phyloP scores from a whole-genome alignment of 306 rosid species.

The Dalbergia oliveri region DNA sequence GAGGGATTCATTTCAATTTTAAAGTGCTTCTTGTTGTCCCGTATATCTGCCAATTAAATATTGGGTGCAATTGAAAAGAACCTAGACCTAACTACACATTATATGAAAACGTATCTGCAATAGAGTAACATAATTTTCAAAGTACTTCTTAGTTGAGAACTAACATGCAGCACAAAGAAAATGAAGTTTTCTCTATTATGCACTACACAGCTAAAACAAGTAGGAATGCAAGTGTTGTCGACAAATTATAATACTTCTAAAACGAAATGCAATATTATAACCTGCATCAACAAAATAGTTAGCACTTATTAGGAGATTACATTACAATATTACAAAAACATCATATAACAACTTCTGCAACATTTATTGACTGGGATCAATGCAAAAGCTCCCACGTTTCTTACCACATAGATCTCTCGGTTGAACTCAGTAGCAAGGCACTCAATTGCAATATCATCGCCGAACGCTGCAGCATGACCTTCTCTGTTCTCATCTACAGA shows the following conservation, averaged over 20 bases:
- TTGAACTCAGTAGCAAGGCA: conserved; percentile 98
- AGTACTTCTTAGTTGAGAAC: background rate
- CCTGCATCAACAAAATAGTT: background rate
- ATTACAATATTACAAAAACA: background rate
- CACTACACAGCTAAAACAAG: conserved; percentile 24
- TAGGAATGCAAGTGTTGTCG: conserved; percentile 11
- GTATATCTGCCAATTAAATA: conserved; percentile 18
- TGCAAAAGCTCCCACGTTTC: conserved; percentile 30
- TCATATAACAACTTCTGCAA: background rate
- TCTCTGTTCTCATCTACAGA: conserved; percentile 86
- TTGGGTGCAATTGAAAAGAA: conserved; percentile 7
- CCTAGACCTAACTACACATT: background rate
- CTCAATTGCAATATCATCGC: conserved; percentile 97
- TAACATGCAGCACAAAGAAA: conserved; percentile 4
- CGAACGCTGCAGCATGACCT: conserved; percentile 98
- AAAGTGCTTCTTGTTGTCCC: background rate
- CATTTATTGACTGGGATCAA: background rate
- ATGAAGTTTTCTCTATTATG: background rate
- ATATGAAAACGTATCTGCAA: background rate
- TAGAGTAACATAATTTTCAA: background rate
- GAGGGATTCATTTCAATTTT: conserved; percentile 25
- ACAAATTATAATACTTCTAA: background rate
- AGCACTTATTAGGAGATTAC: background rate
- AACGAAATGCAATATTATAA: background rate
- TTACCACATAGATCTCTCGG: conserved; percentile 95